These are phyloP conservation scores for Colletotrichum destructivum DNA, from an alignment of 2,329 filamentous ascomycete genomes.

Conservation along the genomic window DNA sequence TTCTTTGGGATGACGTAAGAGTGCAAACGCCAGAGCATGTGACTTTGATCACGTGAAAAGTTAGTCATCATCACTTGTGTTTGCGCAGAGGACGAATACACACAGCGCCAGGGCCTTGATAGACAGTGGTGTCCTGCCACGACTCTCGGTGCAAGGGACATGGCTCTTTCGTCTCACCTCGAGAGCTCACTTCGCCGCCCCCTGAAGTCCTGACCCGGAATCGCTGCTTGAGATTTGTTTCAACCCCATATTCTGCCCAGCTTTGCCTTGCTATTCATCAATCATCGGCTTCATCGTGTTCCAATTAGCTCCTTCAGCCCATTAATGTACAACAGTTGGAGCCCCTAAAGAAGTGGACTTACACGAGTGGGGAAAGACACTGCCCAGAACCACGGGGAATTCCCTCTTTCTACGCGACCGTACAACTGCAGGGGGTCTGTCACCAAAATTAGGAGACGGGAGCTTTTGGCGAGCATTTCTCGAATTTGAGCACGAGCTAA, in stretches of 20 bases:
- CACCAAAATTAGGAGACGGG: slow-evolving; percentile 38
- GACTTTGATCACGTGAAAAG: slow-evolving; percentile 9
- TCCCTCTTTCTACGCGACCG: slow-evolving; percentile 6
- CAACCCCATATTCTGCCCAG: slow-evolving; percentile 22
- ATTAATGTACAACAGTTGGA: slow-evolving; percentile 1
- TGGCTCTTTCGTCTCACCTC: slow-evolving; percentile 11
- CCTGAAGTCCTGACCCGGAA: slow-evolving; percentile 14
- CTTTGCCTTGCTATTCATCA: background rate
- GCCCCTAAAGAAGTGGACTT: slow-evolving; percentile 19
- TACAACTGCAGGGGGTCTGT: slow-evolving; percentile 23
- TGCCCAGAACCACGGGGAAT: slow-evolving; percentile 21
- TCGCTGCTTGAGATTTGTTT: slow-evolving; percentile 30
- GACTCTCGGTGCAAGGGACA: slow-evolving; percentile 15
- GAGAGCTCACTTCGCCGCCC: slow-evolving; percentile 11
- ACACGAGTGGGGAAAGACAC: slow-evolving; percentile 25
- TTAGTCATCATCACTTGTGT: too few relatives aligned
- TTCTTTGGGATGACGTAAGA: slow-evolving; percentile 18
- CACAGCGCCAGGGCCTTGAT: too few relatives aligned
- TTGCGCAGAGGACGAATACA: too few relatives aligned
- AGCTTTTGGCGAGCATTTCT: slow-evolving; percentile 15
- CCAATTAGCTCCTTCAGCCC: background rate
- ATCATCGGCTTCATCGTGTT: background rate
- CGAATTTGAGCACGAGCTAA: slow-evolving; percentile 14
- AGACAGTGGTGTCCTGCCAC: background rate
- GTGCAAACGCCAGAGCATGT: slow-evolving; percentile 22